Conservation (phyloP, 345 rosid genomes). For the Syzygium jambos region DNA sequence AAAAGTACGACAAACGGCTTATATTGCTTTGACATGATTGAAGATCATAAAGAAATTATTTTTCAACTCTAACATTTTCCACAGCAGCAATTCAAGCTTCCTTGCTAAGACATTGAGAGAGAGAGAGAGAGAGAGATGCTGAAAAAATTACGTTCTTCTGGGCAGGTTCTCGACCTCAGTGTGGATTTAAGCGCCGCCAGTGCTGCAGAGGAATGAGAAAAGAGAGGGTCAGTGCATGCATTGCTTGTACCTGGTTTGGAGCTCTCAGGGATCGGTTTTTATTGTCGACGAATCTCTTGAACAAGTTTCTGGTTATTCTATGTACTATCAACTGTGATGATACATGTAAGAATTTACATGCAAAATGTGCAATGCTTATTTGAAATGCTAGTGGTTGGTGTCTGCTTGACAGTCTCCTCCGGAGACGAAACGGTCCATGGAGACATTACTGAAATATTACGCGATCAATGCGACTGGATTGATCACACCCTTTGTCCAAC, state of each 20-base stretch:
- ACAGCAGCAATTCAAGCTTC: background rate
- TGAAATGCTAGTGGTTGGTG: background rate
- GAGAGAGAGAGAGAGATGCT: background rate
- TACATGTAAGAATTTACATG: background rate
- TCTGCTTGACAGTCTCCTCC: background rate
- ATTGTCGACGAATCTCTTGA: background rate
- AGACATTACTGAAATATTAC: background rate
- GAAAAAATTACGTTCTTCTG: background rate
- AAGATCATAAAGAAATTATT: background rate
- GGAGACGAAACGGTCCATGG: background rate
- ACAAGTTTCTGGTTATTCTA: background rate
- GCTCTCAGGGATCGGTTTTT: background rate
- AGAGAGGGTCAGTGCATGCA: background rate
- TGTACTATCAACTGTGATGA: background rate
- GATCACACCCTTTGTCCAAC: background rate
- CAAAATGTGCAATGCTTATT: background rate
- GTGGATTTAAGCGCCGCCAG: constrained; percentile 93
- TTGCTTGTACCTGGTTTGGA: background rate
- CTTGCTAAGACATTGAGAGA: background rate
- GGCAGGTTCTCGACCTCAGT: constrained; percentile 69
- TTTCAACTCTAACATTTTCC: background rate
- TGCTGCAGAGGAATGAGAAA: constrained; percentile 72
- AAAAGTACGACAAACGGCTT: background rate
- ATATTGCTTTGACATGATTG: background rate
- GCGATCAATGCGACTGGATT: background rate